Conservation (phyloP, 1,284 basidiomycete genomes). For the Malassezia furfur region DNA sequence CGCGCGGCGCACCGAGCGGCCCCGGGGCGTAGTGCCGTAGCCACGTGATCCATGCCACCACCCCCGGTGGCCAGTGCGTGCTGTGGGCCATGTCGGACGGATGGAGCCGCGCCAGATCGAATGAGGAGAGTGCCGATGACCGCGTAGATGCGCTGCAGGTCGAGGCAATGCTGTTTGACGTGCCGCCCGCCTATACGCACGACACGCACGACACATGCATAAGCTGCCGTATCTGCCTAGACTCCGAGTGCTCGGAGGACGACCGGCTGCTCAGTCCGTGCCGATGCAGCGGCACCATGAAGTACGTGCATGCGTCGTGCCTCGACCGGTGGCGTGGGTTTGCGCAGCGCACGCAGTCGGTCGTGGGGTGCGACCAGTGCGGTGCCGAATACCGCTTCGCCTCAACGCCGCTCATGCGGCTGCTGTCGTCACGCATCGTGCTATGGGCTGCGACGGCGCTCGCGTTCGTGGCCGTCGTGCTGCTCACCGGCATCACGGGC, state of each 20-base stretch:
- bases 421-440: slow-evolving; percentile 24
- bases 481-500: slow-evolving; percentile 22
- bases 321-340: slow-evolving; percentile 31
- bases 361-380: slow-evolving; percentile 37
- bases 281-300: slow-evolving; percentile 40
- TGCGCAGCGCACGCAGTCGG: slow-evolving; percentile 25
- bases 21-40: neutral
- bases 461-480: slow-evolving; percentile 25
- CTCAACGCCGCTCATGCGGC: slow-evolving; percentile 26
- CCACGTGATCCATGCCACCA: neutral
- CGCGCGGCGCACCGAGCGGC: no score
- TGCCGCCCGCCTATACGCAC: neutral
- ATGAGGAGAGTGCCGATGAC: neutral
- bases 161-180: slow-evolving; percentile 6
- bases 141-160: slow-evolving; percentile 7
- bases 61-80: neutral
- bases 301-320: slow-evolving; percentile 42
- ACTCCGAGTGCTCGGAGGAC: neutral
- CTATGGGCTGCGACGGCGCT: slow-evolving; percentile 24
- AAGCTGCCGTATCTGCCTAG: slow-evolving; percentile 13
- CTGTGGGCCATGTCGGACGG: no score
- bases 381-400: slow-evolving; percentile 33
- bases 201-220: neutral
- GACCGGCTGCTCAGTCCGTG: slow-evolving; percentile 29
- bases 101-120: no score